Percentiles rank a stretch among this genome's conserved stretches.
Evolutionary conservation across 2,329 filamentous ascomycete species (phyloP).

Genomic region (Claviceps maximensis): DNA sequence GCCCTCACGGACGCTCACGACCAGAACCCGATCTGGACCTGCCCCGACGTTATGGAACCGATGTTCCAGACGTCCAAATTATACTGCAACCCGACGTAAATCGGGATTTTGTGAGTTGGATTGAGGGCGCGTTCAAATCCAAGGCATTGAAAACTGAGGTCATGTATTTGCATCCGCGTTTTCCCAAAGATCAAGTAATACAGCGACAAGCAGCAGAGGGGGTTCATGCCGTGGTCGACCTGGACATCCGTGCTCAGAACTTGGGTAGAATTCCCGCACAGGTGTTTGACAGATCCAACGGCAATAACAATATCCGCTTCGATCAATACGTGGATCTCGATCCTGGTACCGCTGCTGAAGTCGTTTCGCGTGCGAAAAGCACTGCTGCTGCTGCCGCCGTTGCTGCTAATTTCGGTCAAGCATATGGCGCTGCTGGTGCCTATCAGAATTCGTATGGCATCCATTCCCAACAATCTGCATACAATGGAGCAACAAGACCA

Average conservation of each 20-base stretch:
- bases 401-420: slow-evolving; percentile 17
- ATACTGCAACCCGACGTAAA: slow-evolving; percentile 68
- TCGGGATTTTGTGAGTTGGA: slow-evolving; percentile 69
- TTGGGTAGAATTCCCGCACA: slow-evolving; percentile 66
- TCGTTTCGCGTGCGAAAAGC: slow-evolving; percentile 60
- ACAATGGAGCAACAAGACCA: slow-evolving; percentile 14
- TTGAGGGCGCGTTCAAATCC: slow-evolving; percentile 61
- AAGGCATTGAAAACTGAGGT: slow-evolving; percentile 64
- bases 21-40: slow-evolving; percentile 51
- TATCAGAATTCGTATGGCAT: slow-evolving; percentile 20
- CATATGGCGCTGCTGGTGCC: slow-evolving; percentile 14
- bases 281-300: slow-evolving; percentile 68
- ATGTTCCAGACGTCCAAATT: slow-evolving; percentile 83
- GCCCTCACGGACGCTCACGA: slow-evolving; percentile 41
- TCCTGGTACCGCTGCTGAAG: slow-evolving; percentile 62
- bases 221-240: slow-evolving; percentile 69
- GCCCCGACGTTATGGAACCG: slow-evolving; percentile 55
- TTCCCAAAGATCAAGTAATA: slow-evolving; percentile 67
- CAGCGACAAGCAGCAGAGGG: slow-evolving; percentile 79
- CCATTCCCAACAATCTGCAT: slow-evolving; percentile 15
- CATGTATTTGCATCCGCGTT: slow-evolving; percentile 63
- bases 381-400: slow-evolving; percentile 16
- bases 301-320: slow-evolving; percentile 64
- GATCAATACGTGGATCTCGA: slow-evolving; percentile 81
- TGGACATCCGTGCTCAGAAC: slow-evolving; percentile 56